phyloP scores from a whole-genome alignment of 352 stramenopile species.

The Saprolegnia parasitica region DNA sequence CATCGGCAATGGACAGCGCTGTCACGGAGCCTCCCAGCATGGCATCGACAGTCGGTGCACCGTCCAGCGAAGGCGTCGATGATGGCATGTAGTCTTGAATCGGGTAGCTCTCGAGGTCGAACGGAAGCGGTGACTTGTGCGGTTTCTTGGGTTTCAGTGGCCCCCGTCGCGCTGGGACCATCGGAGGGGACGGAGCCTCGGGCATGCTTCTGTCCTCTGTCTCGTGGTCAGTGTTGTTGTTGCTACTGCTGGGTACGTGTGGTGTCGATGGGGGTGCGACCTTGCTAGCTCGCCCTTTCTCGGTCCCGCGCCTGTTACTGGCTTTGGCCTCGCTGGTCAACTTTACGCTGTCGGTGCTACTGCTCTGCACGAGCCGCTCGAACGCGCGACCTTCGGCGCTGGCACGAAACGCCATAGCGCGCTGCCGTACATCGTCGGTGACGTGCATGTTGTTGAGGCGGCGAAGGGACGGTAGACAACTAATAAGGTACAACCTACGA shows the following conservation, averaged over 20 bases:
- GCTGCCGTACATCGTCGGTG: slow-evolving; percentile 19
- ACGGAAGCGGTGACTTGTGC: not conserved
- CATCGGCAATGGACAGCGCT: slow-evolving; percentile 18
- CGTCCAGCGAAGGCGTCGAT: slow-evolving; percentile 12
- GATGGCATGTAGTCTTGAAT: slow-evolving; percentile 65
- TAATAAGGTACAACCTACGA: slow-evolving; percentile 10
- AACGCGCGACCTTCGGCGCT: slow-evolving; percentile 18
- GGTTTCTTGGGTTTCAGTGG: no score
- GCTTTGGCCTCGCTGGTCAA: not conserved
- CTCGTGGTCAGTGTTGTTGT: no score
- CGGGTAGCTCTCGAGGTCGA: slow-evolving; percentile 37
- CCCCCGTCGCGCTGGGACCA: no score
- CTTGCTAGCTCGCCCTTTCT: not conserved
- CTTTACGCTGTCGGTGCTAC: not conserved
- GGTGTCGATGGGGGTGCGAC: not conserved
- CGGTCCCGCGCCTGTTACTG: not conserved
- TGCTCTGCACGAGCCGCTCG: not conserved
- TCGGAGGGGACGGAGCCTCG: no score
- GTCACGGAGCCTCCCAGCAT: not conserved
- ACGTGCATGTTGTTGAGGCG: slow-evolving; percentile 14
- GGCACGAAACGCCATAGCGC: slow-evolving; percentile 5
- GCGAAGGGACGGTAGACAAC: not conserved
- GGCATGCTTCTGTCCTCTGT: no score
- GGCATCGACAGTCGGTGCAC: not conserved
- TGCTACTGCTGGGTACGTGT: no score